Evolutionary conservation across 768 basidiomycete species (phyloP).

Genomic region (Suillus discolor): DNA sequence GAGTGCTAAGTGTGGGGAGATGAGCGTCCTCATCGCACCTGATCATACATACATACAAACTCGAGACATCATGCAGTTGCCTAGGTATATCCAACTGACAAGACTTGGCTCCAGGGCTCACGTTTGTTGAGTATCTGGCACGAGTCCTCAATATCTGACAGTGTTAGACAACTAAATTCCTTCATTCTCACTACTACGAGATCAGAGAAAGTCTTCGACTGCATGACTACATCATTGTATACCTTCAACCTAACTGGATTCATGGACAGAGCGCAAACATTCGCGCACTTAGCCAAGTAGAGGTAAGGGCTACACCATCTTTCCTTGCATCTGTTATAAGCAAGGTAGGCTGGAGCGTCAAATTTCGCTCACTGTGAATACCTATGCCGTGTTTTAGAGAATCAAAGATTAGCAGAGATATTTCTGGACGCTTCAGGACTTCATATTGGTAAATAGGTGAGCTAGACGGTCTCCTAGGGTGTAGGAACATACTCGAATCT

Average conservation of each 20-base stretch:
- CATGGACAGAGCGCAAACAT: no score
- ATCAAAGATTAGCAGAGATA: neutral
- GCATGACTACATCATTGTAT: no score
- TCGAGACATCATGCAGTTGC: constrained; percentile 21
- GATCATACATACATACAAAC: constrained; percentile 31
- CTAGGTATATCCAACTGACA: constrained; percentile 32
- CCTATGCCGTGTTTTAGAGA: constrained; percentile 6
- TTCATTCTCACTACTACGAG: no score
- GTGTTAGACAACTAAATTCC: no score
- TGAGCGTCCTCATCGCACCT: neutral
- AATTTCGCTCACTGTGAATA: neutral
- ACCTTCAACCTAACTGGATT: no score
- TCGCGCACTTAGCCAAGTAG: no score
- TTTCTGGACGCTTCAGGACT: neutral
- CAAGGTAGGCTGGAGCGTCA: no score
- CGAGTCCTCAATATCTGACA: no score
- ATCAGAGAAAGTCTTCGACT: no score
- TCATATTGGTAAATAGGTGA: neutral
- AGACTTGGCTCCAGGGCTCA: constrained; percentile 37
- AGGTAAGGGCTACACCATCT: no score
- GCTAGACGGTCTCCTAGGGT: neutral
- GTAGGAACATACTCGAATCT: constrained; percentile 12
- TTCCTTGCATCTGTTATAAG: no score
- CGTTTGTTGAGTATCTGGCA: constrained; percentile 20
- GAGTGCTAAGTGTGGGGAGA: constrained; percentile 21